Evolutionary conservation across 257 asterid species (phyloP), one percentile per base, ranked within the genome.

Genomic region (Linaria vulgaris): DNA sequence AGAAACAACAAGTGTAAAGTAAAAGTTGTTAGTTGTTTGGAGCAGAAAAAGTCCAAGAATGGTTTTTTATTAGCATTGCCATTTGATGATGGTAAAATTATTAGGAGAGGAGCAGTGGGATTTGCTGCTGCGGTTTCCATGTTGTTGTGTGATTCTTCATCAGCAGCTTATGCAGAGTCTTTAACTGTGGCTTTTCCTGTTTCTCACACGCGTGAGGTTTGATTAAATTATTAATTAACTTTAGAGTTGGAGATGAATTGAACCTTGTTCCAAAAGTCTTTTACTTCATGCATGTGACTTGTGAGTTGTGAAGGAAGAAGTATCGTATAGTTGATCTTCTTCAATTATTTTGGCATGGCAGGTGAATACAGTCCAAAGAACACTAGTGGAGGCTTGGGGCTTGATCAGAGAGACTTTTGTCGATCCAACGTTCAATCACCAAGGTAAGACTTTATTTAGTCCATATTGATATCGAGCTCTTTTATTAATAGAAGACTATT

Each of bases 351-450:
- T 67, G 20, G 50, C 68, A 91, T 67, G 20, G 50, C 68, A 91
- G 98, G 94, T 91, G 63, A 91, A 91, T 69, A 79, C 85, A 54
- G 96, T 86, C 9, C 98, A 91, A 71, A 86, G 96, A 78, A 91
- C 98, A 15, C 94, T 91, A 54, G 87, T 88, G 71, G 98, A 91
- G 74, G 88, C 96, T 66, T 91, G 98, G 98, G 92, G 98, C 22
- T 80, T 88, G 80, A 86, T 91, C 58, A 78, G 98, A 74, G 98
- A 91, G 85, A 83, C 96, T 12, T 91, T 88, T 63, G 71, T 88
- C 0, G 98, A 91, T 81, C 98, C 98, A n/a, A 91, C 95, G 71
- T 91, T 91, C 82, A 88, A 91, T 76, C 98, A 91, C 80, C 96
- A 91, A 74, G 98, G 98, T 88, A 58, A 64, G 12, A 20, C 39